Conservation (phyloP, 441 rosid species). For the Isatis lusitanica region DNA sequence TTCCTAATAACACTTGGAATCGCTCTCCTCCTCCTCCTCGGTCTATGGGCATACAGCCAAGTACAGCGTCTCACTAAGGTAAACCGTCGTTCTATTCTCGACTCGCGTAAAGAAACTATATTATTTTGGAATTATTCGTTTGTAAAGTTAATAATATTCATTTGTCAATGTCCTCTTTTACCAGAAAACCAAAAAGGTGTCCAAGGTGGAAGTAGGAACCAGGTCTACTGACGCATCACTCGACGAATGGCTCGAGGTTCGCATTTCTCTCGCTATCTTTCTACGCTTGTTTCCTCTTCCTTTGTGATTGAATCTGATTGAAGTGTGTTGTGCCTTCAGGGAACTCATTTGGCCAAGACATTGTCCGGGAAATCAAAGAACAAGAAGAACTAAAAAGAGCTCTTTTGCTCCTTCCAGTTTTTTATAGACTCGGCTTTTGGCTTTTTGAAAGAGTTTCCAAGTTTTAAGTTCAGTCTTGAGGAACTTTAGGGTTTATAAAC, state of each 20-base stretch:
- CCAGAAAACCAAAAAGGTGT: conserved; percentile 87
- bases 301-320: conserved; percentile 4
- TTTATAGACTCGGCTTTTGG: conserved; percentile 18
- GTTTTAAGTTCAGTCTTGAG: conserved; percentile 28
- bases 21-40: conserved; percentile 78
- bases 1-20: conserved; percentile 83
- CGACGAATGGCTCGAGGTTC: conserved; percentile 98
- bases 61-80: conserved; percentile 87
- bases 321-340: conserved; percentile 47
- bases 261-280: background rate
- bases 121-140: background rate
- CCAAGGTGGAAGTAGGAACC: conserved; percentile 97
- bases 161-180: conserved; percentile 24
- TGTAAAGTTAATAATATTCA: background rate
- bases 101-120: background rate
- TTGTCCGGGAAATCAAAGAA: conserved; percentile 77
- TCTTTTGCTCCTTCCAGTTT: conserved; percentile 6
- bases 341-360: conserved; percentile 77
- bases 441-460: conserved; percentile 31
- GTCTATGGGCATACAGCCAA: conserved; percentile 86
- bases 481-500: conserved; percentile 27
- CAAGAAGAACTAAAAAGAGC: conserved; percentile 56
- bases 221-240: conserved; percentile 71
- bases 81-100: too few species aligned
- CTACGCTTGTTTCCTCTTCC: conserved; percentile 1